Evolutionary conservation across 2,329 filamentous ascomycete genomes (phyloP).

Genomic region (Sporothrix dimorphospora): DNA sequence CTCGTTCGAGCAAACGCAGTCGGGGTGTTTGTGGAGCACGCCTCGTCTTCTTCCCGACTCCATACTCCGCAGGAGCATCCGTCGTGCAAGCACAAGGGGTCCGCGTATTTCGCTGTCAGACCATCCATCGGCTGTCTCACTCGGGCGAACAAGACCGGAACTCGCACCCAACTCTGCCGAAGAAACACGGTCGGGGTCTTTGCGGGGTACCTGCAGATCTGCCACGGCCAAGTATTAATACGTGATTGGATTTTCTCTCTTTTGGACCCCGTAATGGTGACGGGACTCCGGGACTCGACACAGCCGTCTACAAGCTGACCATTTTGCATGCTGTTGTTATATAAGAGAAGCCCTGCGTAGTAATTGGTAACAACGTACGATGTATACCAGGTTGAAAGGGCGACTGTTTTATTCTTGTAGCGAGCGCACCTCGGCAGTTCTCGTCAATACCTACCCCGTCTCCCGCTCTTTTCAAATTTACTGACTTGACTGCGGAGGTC

Average conservation of each 20-base stretch:
- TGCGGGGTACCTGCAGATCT: background rate
- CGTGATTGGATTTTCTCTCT: background rate
- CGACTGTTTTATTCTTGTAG: too few relatives aligned
- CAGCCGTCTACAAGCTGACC: too few relatives aligned
- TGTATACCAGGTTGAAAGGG: too few relatives aligned
- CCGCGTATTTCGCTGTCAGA: background rate
- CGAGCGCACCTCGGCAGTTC: too few relatives aligned
- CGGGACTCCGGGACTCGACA: too few relatives aligned
- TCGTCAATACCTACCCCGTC: too few relatives aligned
- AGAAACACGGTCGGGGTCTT: background rate
- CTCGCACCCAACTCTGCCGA: background rate
- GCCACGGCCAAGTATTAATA: background rate
- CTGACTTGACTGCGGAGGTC: too few relatives aligned
- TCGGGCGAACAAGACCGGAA: background rate
- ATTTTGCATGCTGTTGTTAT: too few relatives aligned
- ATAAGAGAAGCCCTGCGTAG: too few relatives aligned
- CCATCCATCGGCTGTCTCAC: background rate
- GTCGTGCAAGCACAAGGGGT: background rate
- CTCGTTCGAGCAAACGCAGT: background rate
- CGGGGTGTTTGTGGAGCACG: background rate
- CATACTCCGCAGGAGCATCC: background rate
- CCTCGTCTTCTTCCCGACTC: background rate
- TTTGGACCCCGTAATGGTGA: too few relatives aligned
- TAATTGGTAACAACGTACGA: too few relatives aligned
- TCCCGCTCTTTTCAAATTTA: too few relatives aligned